These are phyloP conservation scores for Pelargonium australe DNA, from an alignment of 441 rosid species.

Conservation along the genomic window DNA sequence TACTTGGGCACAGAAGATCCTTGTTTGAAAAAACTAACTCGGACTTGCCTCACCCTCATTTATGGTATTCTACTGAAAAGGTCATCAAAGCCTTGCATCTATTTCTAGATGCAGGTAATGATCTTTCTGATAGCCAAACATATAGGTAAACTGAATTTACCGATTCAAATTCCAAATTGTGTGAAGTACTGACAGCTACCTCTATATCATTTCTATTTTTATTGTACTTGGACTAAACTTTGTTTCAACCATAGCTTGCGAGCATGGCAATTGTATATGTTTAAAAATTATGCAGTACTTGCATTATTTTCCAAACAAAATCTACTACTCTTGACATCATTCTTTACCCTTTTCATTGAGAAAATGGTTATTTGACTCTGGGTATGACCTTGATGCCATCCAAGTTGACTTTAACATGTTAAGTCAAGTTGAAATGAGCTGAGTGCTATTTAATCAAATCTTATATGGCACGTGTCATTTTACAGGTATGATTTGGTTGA, in stretches of 20 bases:
- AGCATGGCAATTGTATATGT: neutral
- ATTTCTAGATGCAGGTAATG: conserved; percentile 68
- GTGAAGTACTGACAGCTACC: neutral
- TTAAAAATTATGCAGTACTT: no score
- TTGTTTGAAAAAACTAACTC: conserved; percentile 44
- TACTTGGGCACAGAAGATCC: conserved; percentile 47
- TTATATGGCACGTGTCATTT: conserved; percentile 12
- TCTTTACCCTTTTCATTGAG: neutral
- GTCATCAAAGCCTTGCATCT: conserved; percentile 53
- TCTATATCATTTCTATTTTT: neutral
- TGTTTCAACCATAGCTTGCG: neutral
- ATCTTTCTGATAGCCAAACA: conserved; percentile 56
- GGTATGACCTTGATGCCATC: neutral
- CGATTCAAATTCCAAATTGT: neutral
- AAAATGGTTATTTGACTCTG: neutral
- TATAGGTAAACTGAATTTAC: conserved; percentile 50
- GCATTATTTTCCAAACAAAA: no score
- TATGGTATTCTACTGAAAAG: conserved; percentile 75
- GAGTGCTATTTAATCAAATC: neutral
- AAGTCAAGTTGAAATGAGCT: neutral
- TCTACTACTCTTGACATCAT: neutral
- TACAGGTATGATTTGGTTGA: conserved; percentile 91
- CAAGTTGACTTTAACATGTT: neutral
- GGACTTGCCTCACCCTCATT: conserved; percentile 62
- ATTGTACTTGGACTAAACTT: neutral